Percentiles rank a stretch among this genome's conserved stretches.
phyloP scores from a whole-genome alignment of 257 asterid species.

The Jacaranda copaia region DNA sequence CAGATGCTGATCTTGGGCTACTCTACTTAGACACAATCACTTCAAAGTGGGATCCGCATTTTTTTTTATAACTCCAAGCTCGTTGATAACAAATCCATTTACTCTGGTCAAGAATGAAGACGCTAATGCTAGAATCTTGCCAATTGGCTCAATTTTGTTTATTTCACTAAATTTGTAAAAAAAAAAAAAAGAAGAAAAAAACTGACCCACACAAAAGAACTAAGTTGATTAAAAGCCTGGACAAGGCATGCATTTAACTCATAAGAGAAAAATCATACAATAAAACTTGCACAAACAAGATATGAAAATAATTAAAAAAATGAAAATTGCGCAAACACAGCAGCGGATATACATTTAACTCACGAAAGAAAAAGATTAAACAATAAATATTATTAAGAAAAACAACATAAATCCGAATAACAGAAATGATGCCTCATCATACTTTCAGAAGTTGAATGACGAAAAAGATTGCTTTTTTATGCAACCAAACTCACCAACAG shows the following conservation, averaged over 20 bases:
- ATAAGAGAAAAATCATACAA: neutral
- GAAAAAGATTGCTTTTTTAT: neutral
- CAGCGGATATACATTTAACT: slow-evolving; percentile 7
- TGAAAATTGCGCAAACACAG: neutral
- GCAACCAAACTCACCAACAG: slow-evolving; percentile 66
- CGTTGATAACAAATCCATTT: neutral
- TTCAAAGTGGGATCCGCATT: no score
- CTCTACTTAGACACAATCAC: neutral
- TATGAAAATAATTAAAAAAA: neutral
- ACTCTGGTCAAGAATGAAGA: no score
- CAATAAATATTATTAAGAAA: neutral
- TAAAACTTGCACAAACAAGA: neutral
- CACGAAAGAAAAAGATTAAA: no score
- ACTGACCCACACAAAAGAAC: neutral
- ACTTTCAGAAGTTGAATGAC: neutral
- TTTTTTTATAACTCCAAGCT: neutral
- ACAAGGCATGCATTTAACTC: neutral
- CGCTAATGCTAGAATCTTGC: neutral
- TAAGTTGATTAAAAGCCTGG: neutral
- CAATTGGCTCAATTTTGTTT: neutral
- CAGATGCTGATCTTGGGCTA: neutral
- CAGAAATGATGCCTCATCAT: neutral
- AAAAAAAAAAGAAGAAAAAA: no score
- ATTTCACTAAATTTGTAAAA: neutral
- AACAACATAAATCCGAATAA: neutral